Percentiles rank a stretch among this genome's conserved stretches.
Evolutionary conservation across 108 stramenopile genomes (phyloP).

Genomic region (Skeletonema costatum): DNA sequence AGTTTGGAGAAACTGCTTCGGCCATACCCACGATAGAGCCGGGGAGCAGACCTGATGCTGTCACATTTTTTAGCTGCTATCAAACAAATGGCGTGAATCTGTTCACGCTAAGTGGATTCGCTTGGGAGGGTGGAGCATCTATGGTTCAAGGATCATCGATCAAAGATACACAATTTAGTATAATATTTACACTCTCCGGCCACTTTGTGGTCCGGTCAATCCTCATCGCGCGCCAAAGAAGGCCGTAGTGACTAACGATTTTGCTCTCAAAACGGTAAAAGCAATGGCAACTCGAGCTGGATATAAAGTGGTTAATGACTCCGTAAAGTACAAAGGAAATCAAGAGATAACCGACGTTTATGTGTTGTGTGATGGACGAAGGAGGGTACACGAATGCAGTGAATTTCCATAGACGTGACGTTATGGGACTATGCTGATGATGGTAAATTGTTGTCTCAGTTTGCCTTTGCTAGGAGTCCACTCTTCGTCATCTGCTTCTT

Average conservation of each 20-base stretch:
- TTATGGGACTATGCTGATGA: background rate
- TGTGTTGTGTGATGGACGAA: conserved; percentile 8
- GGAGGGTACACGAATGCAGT: background rate
- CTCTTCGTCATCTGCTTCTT: background rate
- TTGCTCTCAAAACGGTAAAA: conserved; percentile 53
- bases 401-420: background rate
- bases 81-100: conserved; percentile 69
- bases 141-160: conserved; percentile 16
- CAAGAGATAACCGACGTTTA: conserved; percentile 49
- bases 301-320: conserved; percentile 47
- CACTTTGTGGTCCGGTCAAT: conserved; percentile 79
- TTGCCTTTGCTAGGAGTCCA: background rate
- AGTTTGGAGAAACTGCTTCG: conserved; percentile 60
- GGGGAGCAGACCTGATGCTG: conserved; percentile 55
- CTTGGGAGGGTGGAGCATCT: conserved; percentile 61
- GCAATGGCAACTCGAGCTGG: conserved; percentile 58
- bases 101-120: conserved; percentile 80
- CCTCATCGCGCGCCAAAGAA: conserved; percentile 50
- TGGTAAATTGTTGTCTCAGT: no score
- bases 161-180: conserved; percentile 39
- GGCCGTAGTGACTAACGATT: conserved; percentile 40
- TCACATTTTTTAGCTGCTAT: conserved; percentile 50
- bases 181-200: conserved; percentile 68
- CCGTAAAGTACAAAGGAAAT: conserved; percentile 59
- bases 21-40: conserved; percentile 55